Evolutionary conservation across 148 eudicot species (phyloP), one percentile per base, ranked within the genome.

Genomic region (Talinum fruticosum): DNA sequence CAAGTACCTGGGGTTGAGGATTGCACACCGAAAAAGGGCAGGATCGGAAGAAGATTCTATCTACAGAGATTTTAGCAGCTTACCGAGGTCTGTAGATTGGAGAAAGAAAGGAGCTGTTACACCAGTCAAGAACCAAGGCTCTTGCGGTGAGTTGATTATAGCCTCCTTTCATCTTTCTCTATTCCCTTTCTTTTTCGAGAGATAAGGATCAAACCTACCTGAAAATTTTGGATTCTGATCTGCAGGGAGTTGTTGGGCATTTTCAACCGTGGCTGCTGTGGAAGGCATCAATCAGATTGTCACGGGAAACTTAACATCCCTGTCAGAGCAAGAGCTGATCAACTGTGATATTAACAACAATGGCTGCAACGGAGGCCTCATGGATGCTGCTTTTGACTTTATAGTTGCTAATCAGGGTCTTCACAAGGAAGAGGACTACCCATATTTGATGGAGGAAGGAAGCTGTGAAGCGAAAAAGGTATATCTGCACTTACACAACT

Each of bases 161-260:
- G 34, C 28, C 12, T 21, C 66, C 66, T 67, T 33, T 8, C 34
- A 6, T 59, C 23, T 5, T 1, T 29, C 33, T 38, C 21, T 75
- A 33, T 62, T 8, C 33, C 12, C 33, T n/a, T n/a, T n/a, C n/a
- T n/a, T n/a, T n/a, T n/a, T n/a, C n/a, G n/a, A n/a, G n/a, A n/a
- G n/a, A n/a, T 38, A 1, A 19, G 19, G 21, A 51, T 51, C 23
- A 19, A 24, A 12, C 1, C 28, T 62, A 26, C 15, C 5, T 10
- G 18, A 26, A 13, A 62, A 62, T 62, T 62, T 16, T 28, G 49
- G 47, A 2, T 26, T 66, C 66, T n/a, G 57, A 18, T 57, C 24
- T 80, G 41, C 67, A 89, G 92, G 92, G 53, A 89, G 90, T 76
- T 89, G 93, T 65, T 89, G 93, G 90, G 93, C 93, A 37, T 89